Base-by-base conservation (phyloP, 2,329 filamentous ascomycete species). In the Hymenoscyphus fraxineus region DNA sequence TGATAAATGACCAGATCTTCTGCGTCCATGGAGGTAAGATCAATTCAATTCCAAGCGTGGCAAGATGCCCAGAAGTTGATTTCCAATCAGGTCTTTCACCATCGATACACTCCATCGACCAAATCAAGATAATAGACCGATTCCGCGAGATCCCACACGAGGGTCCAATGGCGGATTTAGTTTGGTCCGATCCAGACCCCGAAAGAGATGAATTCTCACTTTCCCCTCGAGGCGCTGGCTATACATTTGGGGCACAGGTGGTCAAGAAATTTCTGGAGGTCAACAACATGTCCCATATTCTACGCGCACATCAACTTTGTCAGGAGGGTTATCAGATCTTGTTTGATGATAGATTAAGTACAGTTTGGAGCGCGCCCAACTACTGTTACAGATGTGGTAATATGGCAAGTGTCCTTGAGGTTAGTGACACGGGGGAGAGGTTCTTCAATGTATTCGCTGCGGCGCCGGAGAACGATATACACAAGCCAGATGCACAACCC, bases 81-180 rank as follows among this genome's bases (percentile, higher is more conserved):
- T 41, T 27, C 32, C 38, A 56, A 51, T 19, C 59, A 90, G 89
- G 91, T 27, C 84, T 95, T 22, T 93, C 90, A 0, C 91, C 91
- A 1, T 93, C 90, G 38, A 98, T 99, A 76, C 95, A 99, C 79
- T 96, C 92, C 56, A 97, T 99, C 76, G 95, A 99, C 77, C 95
- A 99, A 79, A 98, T 99, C 80, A 98, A 99, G 78, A 96, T 99
- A 77, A 98, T 99, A 76, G 95, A 99, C 79, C 92, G 95, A 57
- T 99, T 98, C 82, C 89, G 95, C 71, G 95, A 99, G 76, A 99
- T 99, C 66, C 95, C 95, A 5, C 95, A 99, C 79, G 95, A 99
- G 79, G 95, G 95, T 0, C 95, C 95, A 40, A 99, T 99, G 95
- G 95, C 95, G n/a, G 95, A 99, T 77, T 82, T 99, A 5, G 95